Conservation (phyloP, 192 early-diverging fungal genomes). For the Dissophora ornata region DNA sequence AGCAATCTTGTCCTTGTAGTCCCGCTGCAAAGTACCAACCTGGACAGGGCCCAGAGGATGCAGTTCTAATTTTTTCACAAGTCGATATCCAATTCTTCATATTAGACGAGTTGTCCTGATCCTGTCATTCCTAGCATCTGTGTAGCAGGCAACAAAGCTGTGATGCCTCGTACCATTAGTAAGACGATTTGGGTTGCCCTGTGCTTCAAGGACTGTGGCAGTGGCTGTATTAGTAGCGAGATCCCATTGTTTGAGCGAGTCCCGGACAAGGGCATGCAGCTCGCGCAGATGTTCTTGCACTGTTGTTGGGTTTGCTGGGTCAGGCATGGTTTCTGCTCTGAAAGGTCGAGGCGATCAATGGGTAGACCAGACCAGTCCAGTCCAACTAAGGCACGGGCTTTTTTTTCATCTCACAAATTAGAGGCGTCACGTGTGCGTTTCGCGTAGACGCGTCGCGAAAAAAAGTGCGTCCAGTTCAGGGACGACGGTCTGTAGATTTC, state of each 20-base stretch:
- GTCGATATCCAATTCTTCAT: background rate
- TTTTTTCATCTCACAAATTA: too few species aligned
- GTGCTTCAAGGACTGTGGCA: constrained; percentile 19
- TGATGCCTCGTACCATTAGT: constrained; percentile 23
- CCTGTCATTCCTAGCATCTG: too few species aligned
- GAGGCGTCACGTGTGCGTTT: too few species aligned
- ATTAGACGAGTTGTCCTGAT: too few species aligned
- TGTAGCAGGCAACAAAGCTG: too few species aligned
- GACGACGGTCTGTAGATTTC: too few species aligned
- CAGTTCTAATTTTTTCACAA: too few species aligned
- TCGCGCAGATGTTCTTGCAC: constrained; percentile 50
- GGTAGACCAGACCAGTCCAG: too few species aligned
- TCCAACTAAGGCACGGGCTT: too few species aligned
- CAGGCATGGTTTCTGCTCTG: constrained; percentile 24
- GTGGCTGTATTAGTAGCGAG: constrained; percentile 24
- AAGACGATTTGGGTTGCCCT: constrained; percentile 20
- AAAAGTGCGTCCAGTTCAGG: too few species aligned
- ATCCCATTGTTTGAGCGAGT: constrained; percentile 50
- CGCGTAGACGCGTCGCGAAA: too few species aligned
- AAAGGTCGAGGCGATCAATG: background rate
- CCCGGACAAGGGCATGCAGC: constrained; percentile 26
- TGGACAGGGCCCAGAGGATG: constrained; percentile 52
- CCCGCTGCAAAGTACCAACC: constrained; percentile 27
- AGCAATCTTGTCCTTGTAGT: constrained; percentile 53
- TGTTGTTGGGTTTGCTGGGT: constrained; percentile 27